Percentiles rank a stretch among this genome's conserved stretches.
These are phyloP conservation scores for Fusarium sp. DNA, from an alignment of 2,329 filamentous ascomycete genomes.

Conservation along the genomic window DNA sequence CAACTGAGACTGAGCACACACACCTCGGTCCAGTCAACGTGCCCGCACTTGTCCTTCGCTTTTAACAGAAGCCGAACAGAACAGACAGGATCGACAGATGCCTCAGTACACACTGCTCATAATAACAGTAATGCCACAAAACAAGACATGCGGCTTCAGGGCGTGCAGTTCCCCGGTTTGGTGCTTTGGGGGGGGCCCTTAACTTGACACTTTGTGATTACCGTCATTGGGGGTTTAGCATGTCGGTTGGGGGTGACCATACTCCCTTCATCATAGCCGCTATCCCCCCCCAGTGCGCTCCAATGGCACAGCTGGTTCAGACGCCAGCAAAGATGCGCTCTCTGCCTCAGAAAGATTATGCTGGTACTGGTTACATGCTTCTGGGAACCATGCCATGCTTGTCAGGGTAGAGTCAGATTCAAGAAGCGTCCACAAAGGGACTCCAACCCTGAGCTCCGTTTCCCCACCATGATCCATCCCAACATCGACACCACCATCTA, in stretches of 20 bases:
- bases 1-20: slow-evolving; percentile 26
- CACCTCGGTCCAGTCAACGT: slow-evolving; percentile 31
- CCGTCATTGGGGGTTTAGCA: slow-evolving; percentile 40
- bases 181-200: slow-evolving; percentile 45
- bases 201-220: slow-evolving; percentile 12
- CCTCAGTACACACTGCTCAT: slow-evolving; percentile 2
- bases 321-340: slow-evolving; percentile 33
- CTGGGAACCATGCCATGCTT: slow-evolving; percentile 24
- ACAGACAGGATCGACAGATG: slow-evolving; percentile 43
- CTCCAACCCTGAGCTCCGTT: slow-evolving; percentile 44
- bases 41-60: slow-evolving; percentile 15
- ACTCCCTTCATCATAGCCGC: slow-evolving; percentile 21
- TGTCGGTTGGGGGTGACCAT: slow-evolving; percentile 41
- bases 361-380: slow-evolving; percentile 20
- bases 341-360: slow-evolving; percentile 27
- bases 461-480: slow-evolving; percentile 46
- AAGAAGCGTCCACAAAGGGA: slow-evolving; percentile 42
- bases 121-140: slow-evolving; percentile 20
- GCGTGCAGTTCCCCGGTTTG: slow-evolving; percentile 44
- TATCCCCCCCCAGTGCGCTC: slow-evolving; percentile 37
- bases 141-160: slow-evolving; percentile 38
- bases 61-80: slow-evolving; percentile 24
- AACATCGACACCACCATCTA: slow-evolving; percentile 50
- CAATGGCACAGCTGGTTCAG: slow-evolving; percentile 40
- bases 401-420: slow-evolving; percentile 38